phyloP scores from a whole-genome alignment of 495 filamentous ascomycete genomes.

The Lentithecium fluviatile region DNA sequence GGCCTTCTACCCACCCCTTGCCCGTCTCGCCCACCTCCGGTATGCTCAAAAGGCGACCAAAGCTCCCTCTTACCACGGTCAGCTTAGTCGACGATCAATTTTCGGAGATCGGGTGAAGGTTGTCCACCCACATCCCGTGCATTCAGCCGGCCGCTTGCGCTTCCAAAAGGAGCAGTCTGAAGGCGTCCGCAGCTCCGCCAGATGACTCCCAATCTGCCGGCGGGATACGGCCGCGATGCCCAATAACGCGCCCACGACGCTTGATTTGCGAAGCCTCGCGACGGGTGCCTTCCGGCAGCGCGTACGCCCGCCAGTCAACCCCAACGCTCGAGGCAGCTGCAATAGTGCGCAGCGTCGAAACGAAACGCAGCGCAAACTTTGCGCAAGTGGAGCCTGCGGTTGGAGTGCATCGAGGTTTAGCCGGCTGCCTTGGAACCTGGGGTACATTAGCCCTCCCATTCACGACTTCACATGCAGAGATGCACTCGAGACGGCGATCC shows the following conservation, averaged over 20 bases:
- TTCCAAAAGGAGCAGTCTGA: conserved; percentile 4
- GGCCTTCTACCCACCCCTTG: neutral
- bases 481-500: neutral
- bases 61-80: conserved; percentile 11
- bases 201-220: conserved; percentile 11
- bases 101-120: conserved; percentile 7
- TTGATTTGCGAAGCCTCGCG: neutral
- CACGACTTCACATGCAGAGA: conserved; percentile 11
- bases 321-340: neutral
- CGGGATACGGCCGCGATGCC: neutral
- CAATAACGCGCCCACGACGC: neutral
- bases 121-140: conserved; percentile 15
- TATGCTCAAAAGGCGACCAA: conserved; percentile 11
- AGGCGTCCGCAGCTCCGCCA: conserved; percentile 17
- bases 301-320: neutral
- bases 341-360: neutral
- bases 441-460: conserved; percentile 30
- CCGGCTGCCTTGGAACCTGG: conserved; percentile 20
- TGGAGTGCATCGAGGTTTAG: conserved; percentile 20
- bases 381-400: neutral
- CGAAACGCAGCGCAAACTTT: neutral
- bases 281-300: too few relatives aligned
- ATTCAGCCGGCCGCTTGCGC: conserved; percentile 15
- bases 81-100: conserved; percentile 24
- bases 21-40: conserved; percentile 1